Conservation (phyloP, 2,329 filamentous ascomycete genomes). For the Harringtonia aguacate region DNA sequence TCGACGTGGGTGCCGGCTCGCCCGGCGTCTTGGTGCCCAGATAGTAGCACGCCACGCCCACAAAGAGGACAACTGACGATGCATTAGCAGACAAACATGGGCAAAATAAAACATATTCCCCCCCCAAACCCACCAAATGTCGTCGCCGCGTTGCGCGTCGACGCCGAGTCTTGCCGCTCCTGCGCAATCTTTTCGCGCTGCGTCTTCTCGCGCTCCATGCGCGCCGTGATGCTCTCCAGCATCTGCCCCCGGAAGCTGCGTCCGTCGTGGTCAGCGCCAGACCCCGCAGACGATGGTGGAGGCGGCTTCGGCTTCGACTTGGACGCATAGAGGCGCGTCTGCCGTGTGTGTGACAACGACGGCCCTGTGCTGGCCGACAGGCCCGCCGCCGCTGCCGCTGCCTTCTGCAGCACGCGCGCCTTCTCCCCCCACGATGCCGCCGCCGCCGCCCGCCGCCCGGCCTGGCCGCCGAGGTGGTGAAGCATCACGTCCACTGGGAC, state of each 20-base stretch:
- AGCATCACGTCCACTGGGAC: no score
- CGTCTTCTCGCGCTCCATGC: conserved; percentile 35
- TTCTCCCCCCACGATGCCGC: no score
- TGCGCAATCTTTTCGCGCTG: conserved; percentile 33
- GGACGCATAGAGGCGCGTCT: conserved; percentile 5
- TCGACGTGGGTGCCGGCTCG: conserved; percentile 42
- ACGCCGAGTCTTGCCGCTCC: conserved; percentile 25
- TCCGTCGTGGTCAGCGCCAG: conserved; percentile 8
- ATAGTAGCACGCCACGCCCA: conserved; percentile 44
- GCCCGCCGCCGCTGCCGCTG: neutral
- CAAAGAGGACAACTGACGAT: conserved; percentile 38
- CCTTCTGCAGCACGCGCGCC: neutral
- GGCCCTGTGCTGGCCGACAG: neutral
- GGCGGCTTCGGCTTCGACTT: conserved; percentile 5
- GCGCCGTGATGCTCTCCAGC: conserved; percentile 38
- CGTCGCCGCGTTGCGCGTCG: conserved; percentile 30
- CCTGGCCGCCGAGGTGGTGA: no score
- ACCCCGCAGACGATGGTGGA: neutral
- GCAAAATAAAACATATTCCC: neutral
- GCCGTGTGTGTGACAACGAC: no score
- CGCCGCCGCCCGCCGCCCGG: no score
- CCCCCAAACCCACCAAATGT: conserved; percentile 30
- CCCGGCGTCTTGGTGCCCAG: conserved; percentile 45
- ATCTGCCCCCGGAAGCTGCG: conserved; percentile 41
- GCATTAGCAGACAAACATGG: conserved; percentile 4